Percentiles rank a stretch among this genome's conserved stretches.
phyloP scores from a whole-genome alignment of 2,329 filamentous ascomycete genomes.

The Aspergillus melleus region DNA sequence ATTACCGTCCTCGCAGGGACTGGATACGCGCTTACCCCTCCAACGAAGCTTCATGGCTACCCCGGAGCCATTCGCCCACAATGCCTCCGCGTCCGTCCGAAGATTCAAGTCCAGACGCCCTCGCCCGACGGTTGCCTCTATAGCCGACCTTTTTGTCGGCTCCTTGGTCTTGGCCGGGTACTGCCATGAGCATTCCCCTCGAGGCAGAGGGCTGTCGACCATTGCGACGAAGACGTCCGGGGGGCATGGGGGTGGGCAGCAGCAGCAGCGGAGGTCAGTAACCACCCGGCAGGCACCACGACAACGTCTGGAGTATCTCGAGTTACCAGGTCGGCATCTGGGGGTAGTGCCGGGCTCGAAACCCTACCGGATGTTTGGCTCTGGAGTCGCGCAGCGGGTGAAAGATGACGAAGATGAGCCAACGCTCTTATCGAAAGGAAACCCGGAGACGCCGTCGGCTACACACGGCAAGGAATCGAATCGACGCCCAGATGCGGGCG shows the following conservation, averaged over 20 bases:
- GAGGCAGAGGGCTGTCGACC: slow-evolving; percentile 30
- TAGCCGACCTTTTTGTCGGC: slow-evolving; percentile 56
- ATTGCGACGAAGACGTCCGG: slow-evolving; percentile 19
- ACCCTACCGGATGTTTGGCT: slow-evolving; percentile 29
- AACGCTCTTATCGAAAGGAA: slow-evolving; percentile 4
- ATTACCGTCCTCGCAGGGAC: slow-evolving; percentile 48
- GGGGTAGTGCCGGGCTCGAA: slow-evolving; percentile 18
- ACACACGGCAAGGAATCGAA: slow-evolving; percentile 2
- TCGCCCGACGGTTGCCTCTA: slow-evolving; percentile 33
- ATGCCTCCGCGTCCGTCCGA: slow-evolving; percentile 28
- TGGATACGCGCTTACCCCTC: slow-evolving; percentile 26
- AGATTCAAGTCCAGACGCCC: slow-evolving; percentile 29
- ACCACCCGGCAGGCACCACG: slow-evolving; percentile 17
- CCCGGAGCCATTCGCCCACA: slow-evolving; percentile 24
- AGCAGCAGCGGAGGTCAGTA: slow-evolving; percentile 17
- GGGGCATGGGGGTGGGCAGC: slow-evolving; percentile 19
- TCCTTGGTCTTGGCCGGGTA: slow-evolving; percentile 54
- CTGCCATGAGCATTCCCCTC: slow-evolving; percentile 50
- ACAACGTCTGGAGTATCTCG: slow-evolving; percentile 20
- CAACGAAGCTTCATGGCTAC: slow-evolving; percentile 32
- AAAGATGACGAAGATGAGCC: slow-evolving; percentile 22
- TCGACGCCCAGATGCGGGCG: not conserved
- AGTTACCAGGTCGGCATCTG: slow-evolving; percentile 15
- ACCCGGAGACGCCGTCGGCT: slow-evolving; percentile 1
- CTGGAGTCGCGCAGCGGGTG: slow-evolving; percentile 23